Base-by-base conservation (phyloP, 306 rosid species). In the Abrus precatorius region DNA sequence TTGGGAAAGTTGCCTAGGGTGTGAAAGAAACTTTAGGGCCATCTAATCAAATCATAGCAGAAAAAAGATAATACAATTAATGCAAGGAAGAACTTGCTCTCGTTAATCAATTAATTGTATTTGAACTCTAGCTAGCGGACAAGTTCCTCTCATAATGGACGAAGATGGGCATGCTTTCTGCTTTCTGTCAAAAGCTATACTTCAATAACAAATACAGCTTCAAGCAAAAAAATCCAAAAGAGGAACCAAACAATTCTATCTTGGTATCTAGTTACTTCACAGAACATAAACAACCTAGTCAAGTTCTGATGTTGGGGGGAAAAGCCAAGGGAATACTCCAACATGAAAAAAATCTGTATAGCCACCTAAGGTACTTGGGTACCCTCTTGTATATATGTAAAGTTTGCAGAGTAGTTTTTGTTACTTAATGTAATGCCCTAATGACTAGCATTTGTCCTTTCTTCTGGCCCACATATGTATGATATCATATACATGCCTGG, bases 31-130 rank as follows among this genome's bases (percentile, higher is more conserved):
- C 81, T 82, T 82, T 78, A 62, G 68, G 80, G 88, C 81, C 60
- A 85, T 78, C 89, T 78, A 82, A 86, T 79, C 86, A 86, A 79
- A 78, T 79, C 79, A 78, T 74, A 61, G 36, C 79, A 61, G 61
- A 54, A 60, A 81, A 48, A 85, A 41, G 60, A 56, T 55, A 54
- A 65, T 78, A 14, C n/a, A 72, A 52, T 27, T 13, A 71, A 72
- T 40, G 13, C 80, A 77, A 50, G 11, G 14, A 44, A 81, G 73
- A 81, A 32, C 11, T 7, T 52, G 47, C 47, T 74, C 47, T 64
- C 49, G 33, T 30, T 29, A 29, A 47, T 69, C 27, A 48, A 34
- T 54, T 78, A 49, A 84, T 69, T 69, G 30, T 9, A 41, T 7
- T 45, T 45, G 36, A 53, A 69, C 75, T 43, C 43, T 36, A 1